phyloP scores from a whole-genome alignment of 1,284 basidiomycete species.

The Cryptococcus sp. region DNA sequence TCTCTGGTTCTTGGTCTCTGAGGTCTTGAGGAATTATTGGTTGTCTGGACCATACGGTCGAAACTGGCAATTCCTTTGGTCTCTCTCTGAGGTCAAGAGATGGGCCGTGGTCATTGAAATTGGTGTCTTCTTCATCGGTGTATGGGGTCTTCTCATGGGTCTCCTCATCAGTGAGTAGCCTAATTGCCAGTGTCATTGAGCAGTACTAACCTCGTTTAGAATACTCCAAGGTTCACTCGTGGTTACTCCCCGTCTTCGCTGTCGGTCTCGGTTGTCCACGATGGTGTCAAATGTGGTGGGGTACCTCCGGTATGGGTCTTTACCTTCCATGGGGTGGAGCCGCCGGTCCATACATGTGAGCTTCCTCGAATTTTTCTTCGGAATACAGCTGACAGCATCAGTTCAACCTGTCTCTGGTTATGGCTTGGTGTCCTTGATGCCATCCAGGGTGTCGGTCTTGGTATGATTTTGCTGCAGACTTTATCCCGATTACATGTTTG shows the following conservation, averaged over 20 bases:
- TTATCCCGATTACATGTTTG: conserved; percentile 87
- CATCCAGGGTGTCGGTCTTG: conserved; percentile 84
- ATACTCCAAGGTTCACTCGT: conserved; percentile 87
- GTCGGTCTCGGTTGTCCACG: conserved; percentile 84
- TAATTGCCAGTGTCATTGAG: not conserved
- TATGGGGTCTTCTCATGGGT: conserved; percentile 71
- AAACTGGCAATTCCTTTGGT: conserved; percentile 91
- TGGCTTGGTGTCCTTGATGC: conserved; percentile 92
- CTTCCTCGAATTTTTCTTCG: not conserved
- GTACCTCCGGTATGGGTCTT: conserved; percentile 51
- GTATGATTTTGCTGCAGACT: conserved; percentile 90
- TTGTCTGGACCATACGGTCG: conserved; percentile 76
- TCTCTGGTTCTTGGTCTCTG: conserved; percentile 85
- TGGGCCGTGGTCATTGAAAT: conserved; percentile 78
- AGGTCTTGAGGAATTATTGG: conserved; percentile 87
- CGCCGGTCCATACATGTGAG: conserved; percentile 70
- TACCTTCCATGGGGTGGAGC: conserved; percentile 87
- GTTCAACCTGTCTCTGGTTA: conserved; percentile 76
- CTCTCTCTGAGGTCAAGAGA: conserved; percentile 64
- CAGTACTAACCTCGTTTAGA: conserved; percentile 32
- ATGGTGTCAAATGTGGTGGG: conserved; percentile 73
- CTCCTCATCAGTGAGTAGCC: conserved; percentile 59
- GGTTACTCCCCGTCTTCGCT: conserved; percentile 87
- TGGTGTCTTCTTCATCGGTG: conserved; percentile 72
- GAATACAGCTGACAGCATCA: conserved; percentile 8